Evolutionary conservation across 805 yeast species (phyloP).

Genomic region (Pichia paraexigua): DNA sequence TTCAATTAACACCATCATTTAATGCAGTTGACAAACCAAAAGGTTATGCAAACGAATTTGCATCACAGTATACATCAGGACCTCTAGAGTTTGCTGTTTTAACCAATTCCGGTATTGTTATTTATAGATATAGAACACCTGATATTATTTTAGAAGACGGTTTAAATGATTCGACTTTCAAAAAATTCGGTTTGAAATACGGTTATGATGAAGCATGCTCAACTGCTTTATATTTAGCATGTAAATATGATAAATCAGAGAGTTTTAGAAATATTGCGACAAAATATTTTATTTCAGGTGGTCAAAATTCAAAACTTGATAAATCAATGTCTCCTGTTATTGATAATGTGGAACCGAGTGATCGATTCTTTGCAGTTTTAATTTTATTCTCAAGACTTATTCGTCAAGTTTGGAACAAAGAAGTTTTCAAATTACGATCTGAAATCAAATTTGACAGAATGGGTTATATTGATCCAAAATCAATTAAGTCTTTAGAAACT

Average conservation of each 20-base stretch:
- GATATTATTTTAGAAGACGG: constrained; percentile 63
- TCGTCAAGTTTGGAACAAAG: constrained; percentile 69
- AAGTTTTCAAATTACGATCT: constrained; percentile 44
- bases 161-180: constrained; percentile 56
- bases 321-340: constrained; percentile 35
- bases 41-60: constrained; percentile 80
- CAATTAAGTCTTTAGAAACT: constrained; percentile 35
- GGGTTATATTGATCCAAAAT: constrained; percentile 30
- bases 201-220: constrained; percentile 90
- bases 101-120: constrained; percentile 69
- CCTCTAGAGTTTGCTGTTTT: constrained; percentile 73
- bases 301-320: constrained; percentile 40
- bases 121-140: constrained; percentile 73
- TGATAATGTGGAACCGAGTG: constrained; percentile 80
- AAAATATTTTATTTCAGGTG: constrained; percentile 44
- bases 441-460: constrained; percentile 28
- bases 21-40: constrained; percentile 66
- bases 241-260: constrained; percentile 59
- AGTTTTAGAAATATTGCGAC: constrained; percentile 39
- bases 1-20: constrained; percentile 61
- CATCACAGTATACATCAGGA: constrained; percentile 68
- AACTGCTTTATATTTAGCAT: constrained; percentile 75
- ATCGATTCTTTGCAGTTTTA: constrained; percentile 84
- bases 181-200: constrained; percentile 65
- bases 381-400: constrained; percentile 71